Conservation (phyloP, 140 eudicot genomes). For the Cichorium intybus region DNA sequence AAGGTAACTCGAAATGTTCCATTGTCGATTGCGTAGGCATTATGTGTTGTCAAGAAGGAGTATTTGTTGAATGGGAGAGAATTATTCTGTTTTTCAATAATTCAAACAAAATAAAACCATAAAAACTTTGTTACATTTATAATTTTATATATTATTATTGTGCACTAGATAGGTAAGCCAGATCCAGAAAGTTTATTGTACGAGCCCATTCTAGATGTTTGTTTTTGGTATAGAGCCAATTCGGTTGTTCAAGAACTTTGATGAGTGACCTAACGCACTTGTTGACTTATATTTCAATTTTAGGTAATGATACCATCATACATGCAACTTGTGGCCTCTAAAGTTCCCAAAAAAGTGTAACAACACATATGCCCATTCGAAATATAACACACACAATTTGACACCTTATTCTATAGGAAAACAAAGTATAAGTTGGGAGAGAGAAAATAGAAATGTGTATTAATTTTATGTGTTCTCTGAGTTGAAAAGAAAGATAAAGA, state of each 20-base stretch:
- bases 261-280: slow-evolving; percentile 21
- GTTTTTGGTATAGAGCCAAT: neutral
- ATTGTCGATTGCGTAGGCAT: slow-evolving; percentile 70
- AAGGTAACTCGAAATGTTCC: slow-evolving; percentile 56
- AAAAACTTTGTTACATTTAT: slow-evolving; percentile 1
- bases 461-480: no score
- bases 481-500: no score
- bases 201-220: neutral
- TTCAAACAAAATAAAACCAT: neutral
- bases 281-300: slow-evolving; percentile 11
- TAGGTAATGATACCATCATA: neutral
- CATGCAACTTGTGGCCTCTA: slow-evolving; percentile 21
- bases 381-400: neutral
- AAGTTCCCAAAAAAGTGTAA: slow-evolving; percentile 24
- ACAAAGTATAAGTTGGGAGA: no score
- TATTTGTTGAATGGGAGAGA: no score
- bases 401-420: no score
- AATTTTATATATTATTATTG: no score
- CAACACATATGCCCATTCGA: neutral
- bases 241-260: slow-evolving; percentile 15
- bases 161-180: neutral
- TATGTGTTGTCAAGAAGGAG: slow-evolving; percentile 93
- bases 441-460: no score
- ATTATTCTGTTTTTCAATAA: slow-evolving; percentile 51
- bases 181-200: neutral